Conservation (phyloP, 768 basidiomycete species). For the Suillus fuscotomentosus region DNA sequence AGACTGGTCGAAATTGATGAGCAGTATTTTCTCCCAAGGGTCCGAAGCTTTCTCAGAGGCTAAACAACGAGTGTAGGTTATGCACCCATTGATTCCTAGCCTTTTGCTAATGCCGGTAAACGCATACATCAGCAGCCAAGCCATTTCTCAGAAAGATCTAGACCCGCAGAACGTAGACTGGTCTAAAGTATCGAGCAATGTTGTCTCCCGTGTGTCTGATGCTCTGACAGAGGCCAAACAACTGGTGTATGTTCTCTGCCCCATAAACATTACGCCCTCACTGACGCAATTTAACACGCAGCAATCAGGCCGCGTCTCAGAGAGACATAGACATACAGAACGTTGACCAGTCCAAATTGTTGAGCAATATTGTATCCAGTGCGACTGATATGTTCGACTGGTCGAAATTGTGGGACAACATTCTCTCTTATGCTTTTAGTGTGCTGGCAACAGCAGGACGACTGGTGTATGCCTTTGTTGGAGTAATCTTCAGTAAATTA, state of each 20-base stretch:
- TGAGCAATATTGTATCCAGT: not conserved
- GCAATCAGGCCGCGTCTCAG: not conserved
- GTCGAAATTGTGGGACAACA: not conserved
- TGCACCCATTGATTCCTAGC: not conserved
- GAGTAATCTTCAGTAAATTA: no score
- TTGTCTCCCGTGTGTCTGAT: not conserved
- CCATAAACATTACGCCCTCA: not conserved
- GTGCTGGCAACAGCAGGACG: not conserved
- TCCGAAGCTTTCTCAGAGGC: not conserved
- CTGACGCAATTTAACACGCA: not conserved
- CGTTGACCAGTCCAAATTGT: not conserved
- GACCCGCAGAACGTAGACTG: not conserved
- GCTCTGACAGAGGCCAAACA: not conserved
- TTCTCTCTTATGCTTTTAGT: not conserved
- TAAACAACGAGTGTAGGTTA: not conserved
- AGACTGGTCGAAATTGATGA: not conserved
- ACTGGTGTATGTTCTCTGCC: not conserved
- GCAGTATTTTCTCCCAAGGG: not conserved
- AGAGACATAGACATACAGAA: not conserved
- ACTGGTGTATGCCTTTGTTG: no score
- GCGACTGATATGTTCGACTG: not conserved
- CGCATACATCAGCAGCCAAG: not conserved
- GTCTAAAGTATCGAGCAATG: not conserved
- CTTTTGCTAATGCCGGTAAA: not conserved
- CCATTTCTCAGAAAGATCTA: not conserved